Base-by-base conservation (phyloP, 495 filamentous ascomycete species). In the Delitschia confertaspora region DNA sequence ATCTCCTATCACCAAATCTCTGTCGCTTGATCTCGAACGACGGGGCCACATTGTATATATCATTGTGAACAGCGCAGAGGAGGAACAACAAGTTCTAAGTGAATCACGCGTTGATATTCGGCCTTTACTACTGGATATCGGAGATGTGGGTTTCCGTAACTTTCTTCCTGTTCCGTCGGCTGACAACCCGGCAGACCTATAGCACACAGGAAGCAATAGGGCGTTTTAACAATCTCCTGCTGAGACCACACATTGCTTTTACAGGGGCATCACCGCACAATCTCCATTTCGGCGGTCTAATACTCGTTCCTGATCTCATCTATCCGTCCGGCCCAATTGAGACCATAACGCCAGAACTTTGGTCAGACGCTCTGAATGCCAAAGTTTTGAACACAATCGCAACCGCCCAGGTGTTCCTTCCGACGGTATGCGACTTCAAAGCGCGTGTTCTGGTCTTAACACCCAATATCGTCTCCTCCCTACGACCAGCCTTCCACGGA, bases 21-120 rank as follows among this genome's bases (percentile, higher is more conserved):
- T 98, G 43, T 76, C 85, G 1, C 58, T 84, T 20, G 93, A 96
- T 55, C 59, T 98, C 42, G 91, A 96, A 61, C 74, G 87, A 37
- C 76, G 88, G 37, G 93, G 93, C 10, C 96, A 93, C 58, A 84
- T 96, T 33, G 88, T 96, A 17, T 96, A 84, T 56, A 69, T 98
- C 36, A 82, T 91, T 0, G 87, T 85, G 47, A 80, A 73, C 44
- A 82, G 75, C 6, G 60, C 74, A 32, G 82, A 91, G 35, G 93
- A 96, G 49, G 93, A 96, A 53, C 71, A 82, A 10, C 62, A 79
- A 24, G 78, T 96, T 20, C 78, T 83, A 37, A 71, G 74, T 26
- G 74, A 93, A 56, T 73, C 80, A 13, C 71, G 87, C 40, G 69
- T 73, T 1, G 91, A 96, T 61, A 83, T 98, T 53, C 71, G 77